Evolutionary conservation across 179 eudicot species (phyloP), one percentile per base, ranked within the genome.

Genomic region (Dionaea muscipula): DNA sequence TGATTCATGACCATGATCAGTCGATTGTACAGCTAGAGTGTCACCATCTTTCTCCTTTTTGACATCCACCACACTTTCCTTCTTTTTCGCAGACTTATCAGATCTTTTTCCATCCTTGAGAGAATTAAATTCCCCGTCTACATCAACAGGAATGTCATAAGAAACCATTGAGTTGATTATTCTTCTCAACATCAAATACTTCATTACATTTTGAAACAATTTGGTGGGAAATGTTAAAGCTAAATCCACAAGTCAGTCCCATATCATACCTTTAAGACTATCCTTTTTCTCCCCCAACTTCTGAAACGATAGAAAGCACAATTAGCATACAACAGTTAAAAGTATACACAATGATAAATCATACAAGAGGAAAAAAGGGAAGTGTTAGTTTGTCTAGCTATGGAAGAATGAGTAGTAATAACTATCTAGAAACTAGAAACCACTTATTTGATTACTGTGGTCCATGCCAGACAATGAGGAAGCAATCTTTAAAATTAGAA

Each of bases 251-350:
- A 46, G 15, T 7, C 51, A 45, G n/a, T 36, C 7, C 14, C 35
- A 31, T 31, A 55, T 14, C 48, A 67, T 74, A 91, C 98, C 95
- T 87, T 76, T 82, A 31, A 6, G 45, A 46, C 47, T 67, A 41
- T 68, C 88, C 51, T 69, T 77, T 77, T 76, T 91, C 72, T 68
- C 94, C 56, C 62, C 73, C 22, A 66, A 28, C 72, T 73, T 84
- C 91, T 86, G 72, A 24, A 26, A 22, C 31, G 25, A 31, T 15
- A 56, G 20, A 41, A 28, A 3, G 25, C 24, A 54, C 33, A 49
- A 15, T 38, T 4, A 38, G 2, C 43, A 15, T 38, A 38, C 15
- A 38, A n/a, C n/a, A n/a, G n/a, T n/a, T n/a, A n/a, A n/a, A n/a
- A n/a, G n/a, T n/a, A n/a, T n/a, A n/a, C n/a, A n/a, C n/a, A n/a